phyloP scores from a whole-genome alignment of 73 alveolate genomes.

The Paramecium biaurelia region DNA sequence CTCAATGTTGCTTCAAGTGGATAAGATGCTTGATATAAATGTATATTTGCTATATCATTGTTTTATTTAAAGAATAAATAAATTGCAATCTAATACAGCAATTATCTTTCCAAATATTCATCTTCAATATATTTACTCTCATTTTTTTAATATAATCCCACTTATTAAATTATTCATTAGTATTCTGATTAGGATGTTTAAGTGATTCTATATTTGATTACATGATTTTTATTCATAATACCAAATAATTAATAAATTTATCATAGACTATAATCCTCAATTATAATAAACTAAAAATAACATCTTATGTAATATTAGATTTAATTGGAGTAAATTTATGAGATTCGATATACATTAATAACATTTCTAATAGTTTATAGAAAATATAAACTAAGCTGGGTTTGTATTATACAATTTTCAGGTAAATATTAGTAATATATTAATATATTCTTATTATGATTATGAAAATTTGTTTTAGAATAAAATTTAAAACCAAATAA shows the following conservation, averaged over 20 bases:
- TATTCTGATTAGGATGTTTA: not conserved
- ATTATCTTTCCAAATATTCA: not conserved
- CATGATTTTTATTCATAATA: not conserved
- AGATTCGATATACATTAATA: no score
- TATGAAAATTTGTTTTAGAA: no score
- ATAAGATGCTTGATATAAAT: not conserved
- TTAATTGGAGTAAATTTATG: no score
- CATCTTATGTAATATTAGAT: no score
- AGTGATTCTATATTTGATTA: no score
- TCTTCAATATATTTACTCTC: not conserved
- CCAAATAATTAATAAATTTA: not conserved
- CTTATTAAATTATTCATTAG: not conserved
- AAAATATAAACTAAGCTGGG: no score
- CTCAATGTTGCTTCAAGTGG: conserved; percentile 63
- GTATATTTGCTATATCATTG: not conserved
- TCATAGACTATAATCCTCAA: not conserved
- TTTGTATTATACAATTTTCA: no score
- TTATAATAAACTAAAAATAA: not conserved
- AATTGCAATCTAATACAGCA: not conserved
- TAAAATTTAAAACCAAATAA: no score
- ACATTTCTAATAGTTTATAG: no score
- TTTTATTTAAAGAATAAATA: not conserved
- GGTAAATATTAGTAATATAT: no score
- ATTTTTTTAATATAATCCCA: not conserved
- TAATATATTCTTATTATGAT: no score